phyloP scores from a whole-genome alignment of 2,329 filamentous ascomycete genomes.

The Aspergillus sclerotialis region DNA sequence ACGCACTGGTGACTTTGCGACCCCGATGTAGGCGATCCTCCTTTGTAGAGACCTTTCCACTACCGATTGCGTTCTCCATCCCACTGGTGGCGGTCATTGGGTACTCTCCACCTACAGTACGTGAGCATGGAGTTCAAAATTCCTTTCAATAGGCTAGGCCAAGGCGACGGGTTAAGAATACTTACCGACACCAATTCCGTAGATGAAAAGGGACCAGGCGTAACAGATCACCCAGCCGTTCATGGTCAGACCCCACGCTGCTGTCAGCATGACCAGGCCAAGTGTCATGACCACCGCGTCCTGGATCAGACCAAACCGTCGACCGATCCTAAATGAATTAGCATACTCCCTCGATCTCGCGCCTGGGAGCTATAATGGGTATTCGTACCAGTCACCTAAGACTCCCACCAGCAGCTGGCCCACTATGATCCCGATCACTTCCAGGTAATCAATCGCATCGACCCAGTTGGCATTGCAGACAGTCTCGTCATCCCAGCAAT shows the following conservation, averaged over 20 bases:
- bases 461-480: constrained; percentile 77
- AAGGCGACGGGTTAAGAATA: too few relatives aligned
- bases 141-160: background rate
- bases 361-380: constrained; percentile 1
- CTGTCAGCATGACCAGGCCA: constrained; percentile 84
- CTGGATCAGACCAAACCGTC: constrained; percentile 91
- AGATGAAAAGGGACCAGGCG: constrained; percentile 89
- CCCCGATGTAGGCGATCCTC: constrained; percentile 93
- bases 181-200: constrained; percentile 54
- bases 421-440: constrained; percentile 90
- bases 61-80: constrained; percentile 83
- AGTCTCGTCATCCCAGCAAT: constrained; percentile 64
- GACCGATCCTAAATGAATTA: constrained; percentile 60
- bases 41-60: constrained; percentile 79
- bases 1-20: constrained; percentile 89
- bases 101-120: constrained; percentile 70
- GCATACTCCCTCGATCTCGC: constrained; percentile 5
- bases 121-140: constrained; percentile 2
- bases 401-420: constrained; percentile 85
- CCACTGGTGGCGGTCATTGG: constrained; percentile 94
- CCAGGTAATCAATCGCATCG: constrained; percentile 78
- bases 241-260: constrained; percentile 77
- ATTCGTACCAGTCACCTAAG: constrained; percentile 59
- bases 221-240: constrained; percentile 98
- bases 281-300: constrained; percentile 92